phyloP scores from a whole-genome alignment of 2,329 filamentous ascomycete genomes.

The Fusarium udum region DNA sequence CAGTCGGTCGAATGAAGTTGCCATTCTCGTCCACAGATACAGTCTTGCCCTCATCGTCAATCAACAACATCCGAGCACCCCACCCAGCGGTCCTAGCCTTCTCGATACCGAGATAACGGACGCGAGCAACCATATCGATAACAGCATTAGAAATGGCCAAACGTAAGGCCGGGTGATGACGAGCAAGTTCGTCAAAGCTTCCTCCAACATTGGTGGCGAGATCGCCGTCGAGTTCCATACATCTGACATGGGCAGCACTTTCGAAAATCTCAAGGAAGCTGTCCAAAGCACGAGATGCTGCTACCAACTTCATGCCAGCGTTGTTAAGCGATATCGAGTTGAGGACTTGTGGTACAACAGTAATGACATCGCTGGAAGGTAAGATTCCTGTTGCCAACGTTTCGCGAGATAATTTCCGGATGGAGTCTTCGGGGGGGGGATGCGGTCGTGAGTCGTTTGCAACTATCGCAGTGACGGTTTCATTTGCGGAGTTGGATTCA shows the following conservation, averaged over 20 bases:
- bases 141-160: conserved; percentile 84
- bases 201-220: conserved; percentile 79
- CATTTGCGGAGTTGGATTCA: conserved; percentile 50
- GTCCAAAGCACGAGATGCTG: conserved; percentile 81
- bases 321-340: conserved; percentile 95
- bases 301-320: conserved; percentile 86
- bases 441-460: conserved; percentile 56
- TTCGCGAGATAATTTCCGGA: conserved; percentile 56
- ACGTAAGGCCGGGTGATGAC: conserved; percentile 89
- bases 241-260: conserved; percentile 86
- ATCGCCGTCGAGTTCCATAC: conserved; percentile 76
- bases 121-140: conserved; percentile 85
- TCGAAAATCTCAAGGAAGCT: conserved; percentile 97
- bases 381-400: conserved; percentile 77
- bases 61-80: conserved; percentile 81
- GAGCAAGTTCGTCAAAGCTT: conserved; percentile 91
- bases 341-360: conserved; percentile 85
- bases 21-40: conserved; percentile 63
- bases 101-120: conserved; percentile 76
- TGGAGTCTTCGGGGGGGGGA: conserved; percentile 61
- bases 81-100: conserved; percentile 75
- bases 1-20: conserved; percentile 44
- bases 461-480: conserved; percentile 52
- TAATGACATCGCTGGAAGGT: conserved; percentile 88
- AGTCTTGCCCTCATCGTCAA: conserved; percentile 65